Base-by-base conservation (phyloP, 192 early-diverging fungal genomes). In the Obelidium mucronatum region DNA sequence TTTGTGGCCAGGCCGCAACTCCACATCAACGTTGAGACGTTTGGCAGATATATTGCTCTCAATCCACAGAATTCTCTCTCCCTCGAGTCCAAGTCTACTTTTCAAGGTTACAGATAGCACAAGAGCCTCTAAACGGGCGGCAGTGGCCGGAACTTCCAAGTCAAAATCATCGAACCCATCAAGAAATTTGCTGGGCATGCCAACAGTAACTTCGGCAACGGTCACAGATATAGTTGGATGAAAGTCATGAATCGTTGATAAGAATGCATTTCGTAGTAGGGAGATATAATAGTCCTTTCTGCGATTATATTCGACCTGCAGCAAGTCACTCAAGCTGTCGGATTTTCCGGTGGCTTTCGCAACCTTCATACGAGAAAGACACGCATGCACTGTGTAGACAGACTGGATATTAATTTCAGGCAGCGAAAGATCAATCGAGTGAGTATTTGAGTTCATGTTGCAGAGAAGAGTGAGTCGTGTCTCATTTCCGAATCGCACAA, bases 261-360 rank as follows among this genome's bases (percentile, higher is more conserved):
- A 33, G 40, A 74, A 74, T 22, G 72, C n/a, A 24, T 74, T 51
- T n/a, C 72, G 33, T 19, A 74, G 34, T 34, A 74, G 33, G 5
- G 72, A 74, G n/a, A 74, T 51, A 37, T 74, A 74, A 40, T 44
- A 74, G 24, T 74, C 72, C 30, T 63, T 61, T 2, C 52, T 37
- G 39, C 26, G 22, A 19, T 8, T 19, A 37, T 74, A 74, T 63
- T 74, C 72, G 2, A 3, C 26, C 26, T 54, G 30, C 35, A 72
- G 34, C 19, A 72, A 13, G 3, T 54, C 69, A 1, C 30, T 42
- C 59, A 74, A 33, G 59, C 11, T 22, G 24, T 28, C 55, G 55
- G 13, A 11, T 8, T 11, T 8, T 8, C 24, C 24, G 8, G 55
- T 8, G 13, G 8, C 17, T 22, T 58, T 58, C 24, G 55, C 13